Percentiles rank a stretch among this genome's conserved stretches.
phyloP scores from a whole-genome alignment of 2,329 filamentous ascomycete genomes.

The Ceratocystis variospora region DNA sequence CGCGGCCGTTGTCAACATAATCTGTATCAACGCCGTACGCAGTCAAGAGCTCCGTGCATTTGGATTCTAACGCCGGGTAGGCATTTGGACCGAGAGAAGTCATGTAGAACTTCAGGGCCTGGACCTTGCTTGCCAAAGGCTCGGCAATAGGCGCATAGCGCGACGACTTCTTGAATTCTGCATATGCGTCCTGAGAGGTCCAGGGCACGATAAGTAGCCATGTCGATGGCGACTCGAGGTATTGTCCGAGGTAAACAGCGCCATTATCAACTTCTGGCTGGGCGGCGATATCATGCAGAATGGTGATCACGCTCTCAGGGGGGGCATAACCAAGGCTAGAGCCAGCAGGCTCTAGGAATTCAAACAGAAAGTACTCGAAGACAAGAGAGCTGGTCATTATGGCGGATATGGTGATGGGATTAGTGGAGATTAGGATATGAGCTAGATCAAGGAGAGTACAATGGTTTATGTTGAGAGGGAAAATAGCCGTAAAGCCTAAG shows the following conservation, averaged over 20 bases:
- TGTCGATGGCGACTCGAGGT: slow-evolving; percentile 26
- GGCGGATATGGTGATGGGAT: not conserved
- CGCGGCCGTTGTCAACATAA: slow-evolving; percentile 19
- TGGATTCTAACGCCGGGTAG: slow-evolving; percentile 26
- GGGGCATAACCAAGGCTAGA: slow-evolving; percentile 23
- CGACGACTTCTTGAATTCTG: slow-evolving; percentile 30
- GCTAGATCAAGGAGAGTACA: not conserved
- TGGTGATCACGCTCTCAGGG: slow-evolving; percentile 22
- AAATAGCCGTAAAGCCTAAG: not conserved
- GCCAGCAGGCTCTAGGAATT: slow-evolving; percentile 25
- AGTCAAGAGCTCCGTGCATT: slow-evolving; percentile 30
- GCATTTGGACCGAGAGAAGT: slow-evolving; percentile 7
- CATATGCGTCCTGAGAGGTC: slow-evolving; percentile 26
- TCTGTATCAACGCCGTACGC: slow-evolving; percentile 26
- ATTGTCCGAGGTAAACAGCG: slow-evolving; percentile 27
- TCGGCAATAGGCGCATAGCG: slow-evolving; percentile 29
- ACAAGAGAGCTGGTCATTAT: slow-evolving; percentile 24
- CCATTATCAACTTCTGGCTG: slow-evolving; percentile 24
- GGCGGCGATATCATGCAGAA: slow-evolving; percentile 4
- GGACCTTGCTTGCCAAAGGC: slow-evolving; percentile 23
- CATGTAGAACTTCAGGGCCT: slow-evolving; percentile 11
- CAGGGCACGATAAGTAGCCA: slow-evolving; percentile 28
- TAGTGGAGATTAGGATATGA: not conserved
- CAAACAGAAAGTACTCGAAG: slow-evolving; percentile 26
- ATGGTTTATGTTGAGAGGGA: not conserved